These are phyloP conservation scores for Saccharomyces hybrid DNA, from an alignment of 1,139 yeast species.

Conservation along the genomic window DNA sequence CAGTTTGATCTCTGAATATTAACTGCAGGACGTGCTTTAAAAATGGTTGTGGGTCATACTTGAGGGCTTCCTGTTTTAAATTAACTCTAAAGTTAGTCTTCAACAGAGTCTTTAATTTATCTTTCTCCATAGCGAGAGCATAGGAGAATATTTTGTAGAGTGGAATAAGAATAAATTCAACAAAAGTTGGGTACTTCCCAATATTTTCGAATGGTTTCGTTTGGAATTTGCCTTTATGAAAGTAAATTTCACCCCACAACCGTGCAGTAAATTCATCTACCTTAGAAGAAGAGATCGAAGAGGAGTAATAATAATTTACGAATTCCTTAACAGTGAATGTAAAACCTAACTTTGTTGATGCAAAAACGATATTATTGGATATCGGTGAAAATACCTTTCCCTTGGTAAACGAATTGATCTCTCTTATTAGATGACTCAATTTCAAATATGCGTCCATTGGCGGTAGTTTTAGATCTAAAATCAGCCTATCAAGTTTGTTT, in stretches of 20 bases:
- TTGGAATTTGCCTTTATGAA: constrained; percentile 42
- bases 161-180: constrained; percentile 66
- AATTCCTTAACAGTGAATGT: constrained; percentile 63
- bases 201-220: constrained; percentile 24
- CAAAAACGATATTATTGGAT: constrained; percentile 60
- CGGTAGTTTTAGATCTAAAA: constrained; percentile 69
- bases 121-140: constrained; percentile 48
- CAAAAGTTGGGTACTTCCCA: constrained; percentile 42
- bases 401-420: constrained; percentile 46
- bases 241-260: constrained; percentile 76
- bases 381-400: constrained; percentile 49
- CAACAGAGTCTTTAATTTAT: constrained; percentile 38
- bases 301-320: constrained; percentile 43
- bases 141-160: constrained; percentile 66
- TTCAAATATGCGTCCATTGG: constrained; percentile 69
- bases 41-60: constrained; percentile 51
- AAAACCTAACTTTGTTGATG: constrained; percentile 56
- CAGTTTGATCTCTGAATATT: constrained; percentile 48
- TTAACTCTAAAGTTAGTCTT: constrained; percentile 41
- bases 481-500: constrained; percentile 78
- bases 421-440: constrained; percentile 52
- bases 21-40: constrained; percentile 46
- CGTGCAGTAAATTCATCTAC: constrained; percentile 41
- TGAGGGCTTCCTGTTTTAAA: constrained; percentile 36
- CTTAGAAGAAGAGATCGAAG: constrained; percentile 33